A percentile compares a stretch with the other conserved stretches of the same genome.
phyloP scores from a whole-genome alignment of 2,329 filamentous ascomycete species.

The Chaetomium strumarium region DNA sequence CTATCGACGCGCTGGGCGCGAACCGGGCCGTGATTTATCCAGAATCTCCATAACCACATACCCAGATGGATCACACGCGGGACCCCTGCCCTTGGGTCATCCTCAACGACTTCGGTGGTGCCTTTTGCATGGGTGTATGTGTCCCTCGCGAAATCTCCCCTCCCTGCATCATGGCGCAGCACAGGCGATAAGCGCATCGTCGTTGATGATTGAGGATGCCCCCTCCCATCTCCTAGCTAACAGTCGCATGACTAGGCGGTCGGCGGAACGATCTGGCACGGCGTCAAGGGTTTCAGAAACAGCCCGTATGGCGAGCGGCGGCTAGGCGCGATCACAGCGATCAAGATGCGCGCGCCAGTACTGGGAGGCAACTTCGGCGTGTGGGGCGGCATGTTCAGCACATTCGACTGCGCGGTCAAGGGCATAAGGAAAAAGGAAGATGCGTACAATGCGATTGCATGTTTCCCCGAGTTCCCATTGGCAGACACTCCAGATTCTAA shows the following conservation, averaged over 20 bases:
- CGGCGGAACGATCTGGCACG: constrained; percentile 87
- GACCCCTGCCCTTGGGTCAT: constrained; percentile 97
- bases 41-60: constrained; percentile 4
- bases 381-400: constrained; percentile 94
- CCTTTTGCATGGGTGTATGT: constrained; percentile 92
- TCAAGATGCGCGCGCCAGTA: constrained; percentile 95
- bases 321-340: constrained; percentile 92
- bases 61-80: constrained; percentile 82
- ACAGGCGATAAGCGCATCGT: not conserved
- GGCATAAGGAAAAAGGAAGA: constrained; percentile 94
- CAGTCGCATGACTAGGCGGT: constrained; percentile 49
- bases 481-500: not conserved
- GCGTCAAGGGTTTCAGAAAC: constrained; percentile 90
- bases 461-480: not conserved
- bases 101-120: constrained; percentile 94
- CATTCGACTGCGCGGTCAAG: constrained; percentile 95
- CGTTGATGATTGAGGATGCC: not conserved
- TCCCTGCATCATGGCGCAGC: not conserved
- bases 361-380: constrained; percentile 92
- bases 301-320: constrained; percentile 88
- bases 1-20: constrained; percentile 6
- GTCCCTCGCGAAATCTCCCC: constrained; percentile 1
- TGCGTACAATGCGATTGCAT: constrained; percentile 86
- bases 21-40: not conserved
- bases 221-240: not conserved